These are phyloP conservation scores for bread wheat (Triticum aestivum) DNA, from an alignment of 176 grass and related monocot species.

Conservation along the genomic window IWGSC_CS_RefSeq_v2.1 NC_057801.1:627093648-627094147, in stretches of 20 bases:
- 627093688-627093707: not conserved
- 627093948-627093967: no score
- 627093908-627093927: not conserved
- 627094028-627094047: no score
- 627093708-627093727: no score
- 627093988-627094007: no score
- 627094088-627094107: no score
- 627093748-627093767: not conserved
- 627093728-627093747: not conserved
- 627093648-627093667: not conserved
- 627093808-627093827: not conserved
- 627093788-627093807: slow-evolving; percentile 11
- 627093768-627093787: not conserved
- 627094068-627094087: no score
- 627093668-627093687: not conserved
- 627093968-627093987: no score
- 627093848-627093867: not conserved
- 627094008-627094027: no score
- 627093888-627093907: not conserved
- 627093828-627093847: not conserved
- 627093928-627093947: not conserved
- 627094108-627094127: no score
- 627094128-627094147: no score
- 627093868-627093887: not conserved
- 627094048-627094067: no score